phyloP scores from a whole-genome alignment of 139 green algal species.

The Ulvella scutata region DNA sequence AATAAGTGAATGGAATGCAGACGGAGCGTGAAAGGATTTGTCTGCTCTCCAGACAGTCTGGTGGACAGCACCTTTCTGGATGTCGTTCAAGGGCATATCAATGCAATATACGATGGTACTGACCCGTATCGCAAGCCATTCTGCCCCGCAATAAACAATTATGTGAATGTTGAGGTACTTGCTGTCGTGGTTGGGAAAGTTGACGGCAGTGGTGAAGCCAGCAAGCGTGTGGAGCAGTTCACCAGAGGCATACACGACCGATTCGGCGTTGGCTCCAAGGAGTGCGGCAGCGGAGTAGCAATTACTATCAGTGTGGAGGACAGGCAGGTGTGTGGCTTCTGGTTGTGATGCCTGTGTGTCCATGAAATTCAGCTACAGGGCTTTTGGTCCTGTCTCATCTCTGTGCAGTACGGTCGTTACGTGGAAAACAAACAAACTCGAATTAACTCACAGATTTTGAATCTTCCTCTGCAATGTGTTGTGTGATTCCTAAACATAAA shows the following conservation, averaged over 20 bases:
- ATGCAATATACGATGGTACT: constrained; percentile 22
- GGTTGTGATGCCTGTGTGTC: too few species aligned
- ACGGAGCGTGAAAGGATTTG: constrained; percentile 3
- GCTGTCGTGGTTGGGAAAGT: constrained; percentile 8
- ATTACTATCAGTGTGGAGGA: constrained; percentile 39
- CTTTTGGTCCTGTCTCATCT: too few species aligned
- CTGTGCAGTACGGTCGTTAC: too few species aligned
- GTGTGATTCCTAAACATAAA: too few species aligned
- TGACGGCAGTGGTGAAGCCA: background rate
- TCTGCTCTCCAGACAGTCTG: constrained; percentile 40
- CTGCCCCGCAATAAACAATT: background rate
- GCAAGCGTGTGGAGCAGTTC: constrained; percentile 18
- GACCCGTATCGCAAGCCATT: constrained; percentile 16
- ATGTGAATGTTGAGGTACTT: constrained; percentile 4
- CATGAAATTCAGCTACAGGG: too few species aligned
- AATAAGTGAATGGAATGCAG: background rate
- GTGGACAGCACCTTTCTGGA: constrained; percentile 15
- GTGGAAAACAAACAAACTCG: too few species aligned
- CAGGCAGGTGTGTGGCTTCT: constrained; percentile 36
- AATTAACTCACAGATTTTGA: too few species aligned
- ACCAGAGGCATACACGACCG: constrained; percentile 26
- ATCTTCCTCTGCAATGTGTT: too few species aligned
- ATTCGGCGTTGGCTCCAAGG: constrained; percentile 32
- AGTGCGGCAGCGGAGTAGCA: constrained; percentile 51
- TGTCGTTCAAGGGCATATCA: constrained; percentile 29